phyloP scores from a whole-genome alignment of 176 grass and related monocot genomes.

The Miscanthus lutarioriparius region DNA sequence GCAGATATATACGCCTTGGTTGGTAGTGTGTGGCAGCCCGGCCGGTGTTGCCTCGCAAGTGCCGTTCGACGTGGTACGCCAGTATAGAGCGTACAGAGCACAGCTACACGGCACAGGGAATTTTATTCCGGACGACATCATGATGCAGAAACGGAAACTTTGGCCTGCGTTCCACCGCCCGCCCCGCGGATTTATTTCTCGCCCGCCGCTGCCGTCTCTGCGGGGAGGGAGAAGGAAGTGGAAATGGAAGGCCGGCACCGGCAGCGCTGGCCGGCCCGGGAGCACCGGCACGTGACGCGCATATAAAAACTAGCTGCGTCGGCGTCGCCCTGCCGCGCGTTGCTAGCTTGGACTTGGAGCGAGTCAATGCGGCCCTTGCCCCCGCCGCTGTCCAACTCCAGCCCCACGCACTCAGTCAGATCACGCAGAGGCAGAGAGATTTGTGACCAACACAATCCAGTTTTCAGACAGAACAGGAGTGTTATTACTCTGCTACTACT shows the following conservation, averaged over 20 bases:
- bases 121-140: conserved; percentile 22
- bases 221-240: too few relatives aligned
- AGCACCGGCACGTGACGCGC: conserved; percentile 23
- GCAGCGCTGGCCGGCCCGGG: neutral
- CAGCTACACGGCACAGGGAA: neutral
- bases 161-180: neutral
- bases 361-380: neutral
- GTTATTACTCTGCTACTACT: too few relatives aligned
- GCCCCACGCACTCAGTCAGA: too few relatives aligned
- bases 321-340: neutral
- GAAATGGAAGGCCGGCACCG: neutral
- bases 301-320: conserved; percentile 8
- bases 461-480: too few relatives aligned
- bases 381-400: neutral
- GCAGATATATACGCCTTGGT: too few relatives aligned
- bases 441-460: neutral
- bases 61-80: neutral
- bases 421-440: too few relatives aligned
- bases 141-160: conserved; percentile 41
- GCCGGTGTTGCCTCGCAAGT: neutral
- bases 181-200: neutral
- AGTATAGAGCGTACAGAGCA: neutral
- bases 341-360: neutral
- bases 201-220: neutral
- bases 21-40: neutral